Evolutionary conservation across 257 asterid species (phyloP).

Genomic region (Fraxinus pennsylvanica): DNA sequence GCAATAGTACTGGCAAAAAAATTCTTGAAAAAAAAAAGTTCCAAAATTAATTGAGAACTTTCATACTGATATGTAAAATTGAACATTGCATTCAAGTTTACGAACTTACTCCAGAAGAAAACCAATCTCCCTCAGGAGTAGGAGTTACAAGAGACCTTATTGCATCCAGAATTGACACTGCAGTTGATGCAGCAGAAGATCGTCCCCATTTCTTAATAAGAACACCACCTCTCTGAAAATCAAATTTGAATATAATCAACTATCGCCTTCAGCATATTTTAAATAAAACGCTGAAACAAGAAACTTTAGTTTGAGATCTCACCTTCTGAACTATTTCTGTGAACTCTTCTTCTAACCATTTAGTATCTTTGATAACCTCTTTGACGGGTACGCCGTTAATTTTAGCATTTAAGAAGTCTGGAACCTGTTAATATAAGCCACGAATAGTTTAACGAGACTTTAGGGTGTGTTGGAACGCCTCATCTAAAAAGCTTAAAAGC

Average conservation of each 20-base stretch:
- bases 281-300: background rate
- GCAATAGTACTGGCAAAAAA: no score
- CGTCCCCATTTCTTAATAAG: constrained; percentile 98
- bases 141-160: constrained; percentile 90
- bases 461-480: background rate
- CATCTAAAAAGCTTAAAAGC: background rate
- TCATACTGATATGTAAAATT: background rate
- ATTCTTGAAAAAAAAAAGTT: background rate
- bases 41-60: background rate
- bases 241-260: constrained; percentile 8
- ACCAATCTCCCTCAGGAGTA: constrained; percentile 95
- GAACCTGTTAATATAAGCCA: constrained; percentile 59
- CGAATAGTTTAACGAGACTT: background rate
- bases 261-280: background rate
- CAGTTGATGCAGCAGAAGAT: constrained; percentile 97
- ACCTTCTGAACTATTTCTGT: constrained; percentile 88
- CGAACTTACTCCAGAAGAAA: constrained; percentile 83
- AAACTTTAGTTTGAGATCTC: constrained; percentile 16
- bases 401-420: constrained; percentile 87
- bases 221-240: constrained; percentile 87
- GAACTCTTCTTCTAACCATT: constrained; percentile 96
- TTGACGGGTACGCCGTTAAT: constrained; percentile 76
- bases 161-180: constrained; percentile 84
- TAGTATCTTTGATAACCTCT: constrained; percentile 76
- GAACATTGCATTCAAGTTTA: background rate